Percentiles rank a stretch among this genome's conserved stretches.
Conservation (phyloP, 2,329 filamentous ascomycete genomes). For the Aspergillus persii region DNA sequence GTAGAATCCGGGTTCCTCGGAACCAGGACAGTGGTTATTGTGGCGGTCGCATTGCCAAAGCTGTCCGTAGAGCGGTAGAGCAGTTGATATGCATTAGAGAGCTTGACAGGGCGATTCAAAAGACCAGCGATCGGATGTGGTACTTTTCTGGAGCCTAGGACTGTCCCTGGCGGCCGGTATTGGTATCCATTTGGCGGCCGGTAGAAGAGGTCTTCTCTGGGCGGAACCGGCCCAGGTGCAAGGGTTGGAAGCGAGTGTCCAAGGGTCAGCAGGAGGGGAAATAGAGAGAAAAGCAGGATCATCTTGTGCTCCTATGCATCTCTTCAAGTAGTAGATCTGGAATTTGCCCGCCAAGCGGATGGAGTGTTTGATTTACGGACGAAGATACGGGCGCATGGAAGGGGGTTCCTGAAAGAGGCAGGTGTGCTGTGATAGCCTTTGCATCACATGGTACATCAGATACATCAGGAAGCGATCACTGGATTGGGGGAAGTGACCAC, state of each 20-base stretch:
- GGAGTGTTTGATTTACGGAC: background rate
- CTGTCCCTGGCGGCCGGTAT: background rate
- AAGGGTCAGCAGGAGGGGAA: background rate
- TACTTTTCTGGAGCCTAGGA: background rate
- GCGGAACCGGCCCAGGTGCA: background rate
- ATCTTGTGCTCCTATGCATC: background rate
- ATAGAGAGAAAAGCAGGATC: background rate
- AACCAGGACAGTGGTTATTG: slow-evolving; percentile 4
- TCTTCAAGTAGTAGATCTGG: background rate
- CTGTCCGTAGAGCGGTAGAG: slow-evolving; percentile 6
- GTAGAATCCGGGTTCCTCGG: background rate
- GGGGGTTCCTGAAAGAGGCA: background rate
- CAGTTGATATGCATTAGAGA: background rate
- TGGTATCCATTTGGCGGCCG: background rate
- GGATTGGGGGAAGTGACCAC: background rate
- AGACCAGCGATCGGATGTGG: background rate
- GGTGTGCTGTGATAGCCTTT: background rate
- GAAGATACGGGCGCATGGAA: background rate
- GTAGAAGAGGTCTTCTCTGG: slow-evolving; percentile 1
- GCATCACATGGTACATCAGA: too few species aligned
- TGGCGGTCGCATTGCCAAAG: background rate
- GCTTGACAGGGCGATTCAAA: background rate
- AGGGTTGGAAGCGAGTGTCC: background rate
- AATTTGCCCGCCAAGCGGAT: background rate
- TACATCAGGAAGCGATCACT: background rate